Percentiles rank a stretch among this genome's conserved stretches.
Conservation (phyloP, 2,329 filamentous ascomycete species). For the Neonectria ditissima region DNA sequence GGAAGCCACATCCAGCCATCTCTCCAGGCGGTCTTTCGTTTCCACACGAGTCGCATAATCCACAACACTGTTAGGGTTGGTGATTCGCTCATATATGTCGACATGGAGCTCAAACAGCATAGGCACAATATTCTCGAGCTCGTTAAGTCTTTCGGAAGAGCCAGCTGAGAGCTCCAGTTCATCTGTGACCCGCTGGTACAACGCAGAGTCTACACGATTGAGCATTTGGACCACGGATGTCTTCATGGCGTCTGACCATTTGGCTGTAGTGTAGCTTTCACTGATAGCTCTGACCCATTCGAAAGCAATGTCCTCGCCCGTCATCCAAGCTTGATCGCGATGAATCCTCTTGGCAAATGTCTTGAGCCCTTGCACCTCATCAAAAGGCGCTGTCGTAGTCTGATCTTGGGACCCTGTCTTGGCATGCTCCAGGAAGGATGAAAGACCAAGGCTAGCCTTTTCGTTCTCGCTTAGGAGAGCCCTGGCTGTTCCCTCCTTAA, state of each 20-base stretch:
- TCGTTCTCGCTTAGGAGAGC: conserved; percentile 66
- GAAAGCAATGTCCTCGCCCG: conserved; percentile 68
- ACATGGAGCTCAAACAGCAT: conserved; percentile 73
- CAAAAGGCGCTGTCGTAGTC: conserved; percentile 60
- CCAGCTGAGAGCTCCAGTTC: conserved; percentile 53
- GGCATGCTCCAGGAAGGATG: conserved; percentile 73
- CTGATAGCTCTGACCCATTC: conserved; percentile 67
- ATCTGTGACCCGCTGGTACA: conserved; percentile 60
- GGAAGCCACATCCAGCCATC: conserved; percentile 65
- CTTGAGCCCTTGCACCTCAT: conserved; percentile 64
- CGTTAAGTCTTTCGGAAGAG: conserved; percentile 43
- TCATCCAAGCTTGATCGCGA: conserved; percentile 58
- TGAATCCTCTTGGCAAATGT: conserved; percentile 64
- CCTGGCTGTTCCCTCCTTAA: conserved; percentile 65
- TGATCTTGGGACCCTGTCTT: conserved; percentile 66
- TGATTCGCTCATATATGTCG: conserved; percentile 70
- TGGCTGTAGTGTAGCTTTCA: conserved; percentile 62
- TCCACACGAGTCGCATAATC: conserved; percentile 61
- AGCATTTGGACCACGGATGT: conserved; percentile 67
- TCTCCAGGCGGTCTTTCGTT: conserved; percentile 61
- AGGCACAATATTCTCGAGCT: conserved; percentile 61
- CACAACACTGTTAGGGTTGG: conserved; percentile 66
- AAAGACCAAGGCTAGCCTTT: conserved; percentile 64
- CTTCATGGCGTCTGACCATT: conserved; percentile 71
- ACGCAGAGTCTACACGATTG: conserved; percentile 63